Percentiles rank a stretch among this genome's conserved stretches.
Conservation (phyloP, 2,329 filamentous ascomycete genomes). For the Lasiodiplodia hormozganensis region DNA sequence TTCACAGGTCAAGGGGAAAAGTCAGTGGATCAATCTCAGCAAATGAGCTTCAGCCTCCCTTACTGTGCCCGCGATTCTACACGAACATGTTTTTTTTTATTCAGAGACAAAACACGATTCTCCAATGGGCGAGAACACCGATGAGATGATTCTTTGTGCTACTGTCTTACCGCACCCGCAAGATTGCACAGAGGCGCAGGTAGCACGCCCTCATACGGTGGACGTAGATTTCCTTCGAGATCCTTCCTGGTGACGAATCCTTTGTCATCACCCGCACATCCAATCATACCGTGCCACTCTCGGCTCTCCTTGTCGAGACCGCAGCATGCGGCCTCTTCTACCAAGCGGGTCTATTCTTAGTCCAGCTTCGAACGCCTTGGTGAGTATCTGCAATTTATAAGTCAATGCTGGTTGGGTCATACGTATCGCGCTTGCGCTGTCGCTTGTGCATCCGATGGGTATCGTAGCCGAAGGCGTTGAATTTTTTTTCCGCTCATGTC, state of each 20-base stretch:
- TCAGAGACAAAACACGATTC: neutral
- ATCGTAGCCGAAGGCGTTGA: no score
- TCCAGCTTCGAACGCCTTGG: slow-evolving; percentile 13
- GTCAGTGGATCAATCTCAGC: neutral
- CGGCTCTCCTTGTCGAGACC: neutral
- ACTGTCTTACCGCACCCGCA: neutral
- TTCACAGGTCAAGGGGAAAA: neutral
- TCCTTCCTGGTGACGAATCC: slow-evolving; percentile 8
- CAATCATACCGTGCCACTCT: neutral
- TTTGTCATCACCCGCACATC: slow-evolving; percentile 3
- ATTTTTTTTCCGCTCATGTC: no score
- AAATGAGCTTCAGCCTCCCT: neutral
- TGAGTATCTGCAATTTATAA: neutral
- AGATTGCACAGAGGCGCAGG: slow-evolving; percentile 1
- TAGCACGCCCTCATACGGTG: neutral
- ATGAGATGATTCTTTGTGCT: neutral
- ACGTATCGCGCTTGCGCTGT: no score
- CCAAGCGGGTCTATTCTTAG: slow-evolving; percentile 7
- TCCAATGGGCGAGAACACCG: neutral
- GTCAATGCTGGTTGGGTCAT: neutral
- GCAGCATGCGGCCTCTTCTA: neutral
- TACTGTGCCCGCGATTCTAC: neutral
- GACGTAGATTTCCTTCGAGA: neutral
- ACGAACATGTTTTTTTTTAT: neutral
- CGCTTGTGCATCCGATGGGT: no score